Base-by-base conservation (phyloP, 1,284 basidiomycete genomes). In the Fistulinella cinereoalba region DNA sequence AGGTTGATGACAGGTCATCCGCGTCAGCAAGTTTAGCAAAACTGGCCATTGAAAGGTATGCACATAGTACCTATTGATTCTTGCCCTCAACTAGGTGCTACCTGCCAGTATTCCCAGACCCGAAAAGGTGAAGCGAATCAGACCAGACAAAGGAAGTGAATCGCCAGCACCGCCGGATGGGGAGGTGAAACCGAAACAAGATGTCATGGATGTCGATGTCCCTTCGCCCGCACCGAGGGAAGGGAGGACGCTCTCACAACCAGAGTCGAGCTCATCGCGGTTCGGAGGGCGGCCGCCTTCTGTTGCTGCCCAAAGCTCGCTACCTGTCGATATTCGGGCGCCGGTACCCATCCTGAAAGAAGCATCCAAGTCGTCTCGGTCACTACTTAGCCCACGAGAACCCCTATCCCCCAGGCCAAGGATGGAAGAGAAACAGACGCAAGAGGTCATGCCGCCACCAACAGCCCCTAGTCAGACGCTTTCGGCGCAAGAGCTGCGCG, bases 401-500 rank as follows among this genome's bases (percentile, higher is more conserved):
- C 53, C 68, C 0, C 69, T 73, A 44, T 74, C 74, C 4, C 75
- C 75, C 25, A 70, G 72, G 37, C 56, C 45, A 41, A 60, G 52
- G 46, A 27, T 37, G 13, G 67, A 65, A 28, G 66, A 64, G 24
- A 67, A 51, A 25, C 59, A 56, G 19, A 33, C 25, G 18, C 64
- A 52, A 37, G 66, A 65, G 1, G 47, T 31, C 13, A 91, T 91
- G 88, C 85, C 85, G 21, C 88, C 88, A 12, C 88, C 88, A 15
- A 71, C 68, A n/a, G 80, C 73, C 37, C 88, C 88, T 2, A 91
- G 88, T 56, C 87, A 89, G 56, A 90, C 85, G 0, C 65, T 71
- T 9, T 83, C 83, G n/a, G 88, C 88, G 0, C 87, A 89, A 56
- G 88, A 89, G 55, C 72, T 91, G 6, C 77, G 88, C 41, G 84